Conservation (phyloP, 2,329 filamentous ascomycete species). For the Cytospora piceicola region DNA sequence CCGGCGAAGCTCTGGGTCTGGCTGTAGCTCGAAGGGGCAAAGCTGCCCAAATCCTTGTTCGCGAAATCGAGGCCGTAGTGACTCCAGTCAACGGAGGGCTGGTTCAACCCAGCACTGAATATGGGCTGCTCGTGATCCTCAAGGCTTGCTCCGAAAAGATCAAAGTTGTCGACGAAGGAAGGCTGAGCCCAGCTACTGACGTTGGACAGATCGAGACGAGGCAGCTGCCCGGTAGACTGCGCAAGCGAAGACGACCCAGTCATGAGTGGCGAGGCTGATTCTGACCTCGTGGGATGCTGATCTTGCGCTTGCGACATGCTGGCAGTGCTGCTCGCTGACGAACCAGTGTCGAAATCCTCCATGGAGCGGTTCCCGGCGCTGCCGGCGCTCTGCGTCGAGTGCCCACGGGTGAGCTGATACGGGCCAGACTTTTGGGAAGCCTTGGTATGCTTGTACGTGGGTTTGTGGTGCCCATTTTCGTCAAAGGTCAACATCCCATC, state of each 20-base stretch:
- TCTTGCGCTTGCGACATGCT: slow-evolving; percentile 44
- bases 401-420: slow-evolving; percentile 62
- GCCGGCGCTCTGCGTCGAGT: slow-evolving; percentile 59
- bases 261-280: slow-evolving; percentile 63
- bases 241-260: slow-evolving; percentile 52
- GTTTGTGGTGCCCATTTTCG: slow-evolving; percentile 67
- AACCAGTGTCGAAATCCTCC: slow-evolving; percentile 46
- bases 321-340: slow-evolving; percentile 44
- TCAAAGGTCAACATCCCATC: slow-evolving; percentile 64
- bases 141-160: slow-evolving; percentile 55
- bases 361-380: slow-evolving; percentile 53
- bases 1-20: slow-evolving; percentile 58
- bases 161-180: slow-evolving; percentile 53
- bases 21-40: slow-evolving; percentile 59
- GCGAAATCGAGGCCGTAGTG: slow-evolving; percentile 56
- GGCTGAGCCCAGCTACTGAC: slow-evolving; percentile 49
- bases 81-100: slow-evolving; percentile 59
- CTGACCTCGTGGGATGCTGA: slow-evolving; percentile 62
- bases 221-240: slow-evolving; percentile 57
- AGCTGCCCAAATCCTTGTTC: slow-evolving; percentile 51
- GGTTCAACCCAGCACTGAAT: slow-evolving; percentile 64
- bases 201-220: slow-evolving; percentile 62
- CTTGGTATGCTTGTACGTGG: slow-evolving; percentile 63
- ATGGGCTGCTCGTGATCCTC: slow-evolving; percentile 58
- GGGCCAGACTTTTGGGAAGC: slow-evolving; percentile 65